These are phyloP conservation scores for Lignosus rhinocerotis DNA, from an alignment of 1,284 basidiomycete species.

Conservation along the genomic window DNA sequence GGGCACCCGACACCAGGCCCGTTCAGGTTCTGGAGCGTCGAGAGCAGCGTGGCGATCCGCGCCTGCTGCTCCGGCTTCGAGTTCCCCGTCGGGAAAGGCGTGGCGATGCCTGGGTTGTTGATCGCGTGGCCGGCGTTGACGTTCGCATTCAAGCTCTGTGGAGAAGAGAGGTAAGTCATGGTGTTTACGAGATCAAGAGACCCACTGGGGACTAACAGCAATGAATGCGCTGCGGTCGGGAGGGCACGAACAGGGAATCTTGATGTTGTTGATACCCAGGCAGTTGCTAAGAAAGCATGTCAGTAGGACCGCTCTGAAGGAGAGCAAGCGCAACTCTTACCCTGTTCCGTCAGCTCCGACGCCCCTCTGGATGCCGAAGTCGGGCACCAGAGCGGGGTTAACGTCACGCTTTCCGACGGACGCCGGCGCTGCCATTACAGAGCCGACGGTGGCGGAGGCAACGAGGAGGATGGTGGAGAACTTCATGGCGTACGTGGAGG, in stretches of 20 bases:
- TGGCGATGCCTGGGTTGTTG: conserved; percentile 30
- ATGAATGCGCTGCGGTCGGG: conserved; percentile 53
- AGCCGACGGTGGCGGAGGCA: conserved; percentile 35
- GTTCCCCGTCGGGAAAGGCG: conserved; percentile 32
- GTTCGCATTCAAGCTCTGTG: conserved; percentile 31
- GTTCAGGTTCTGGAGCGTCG: conserved; percentile 36
- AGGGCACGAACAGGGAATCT: conserved; percentile 63
- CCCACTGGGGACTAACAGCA: conserved; percentile 34
- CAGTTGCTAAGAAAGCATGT: conserved; percentile 5
- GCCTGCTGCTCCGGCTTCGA: conserved; percentile 29
- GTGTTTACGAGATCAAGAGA: background rate
- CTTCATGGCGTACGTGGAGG: conserved; percentile 24
- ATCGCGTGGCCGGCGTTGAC: conserved; percentile 30
- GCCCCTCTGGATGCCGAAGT: conserved; percentile 50
- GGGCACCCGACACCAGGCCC: conserved; percentile 36
- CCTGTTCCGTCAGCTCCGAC: conserved; percentile 48
- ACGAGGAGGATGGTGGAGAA: conserved; percentile 33
- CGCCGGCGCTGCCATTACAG: conserved; percentile 43
- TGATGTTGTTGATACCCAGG: conserved; percentile 45
- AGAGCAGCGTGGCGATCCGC: conserved; percentile 28
- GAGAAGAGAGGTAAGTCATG: background rate
- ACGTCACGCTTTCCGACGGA: conserved; percentile 39
- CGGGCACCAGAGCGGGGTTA: conserved; percentile 49
- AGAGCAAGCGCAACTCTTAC: conserved; percentile 6
- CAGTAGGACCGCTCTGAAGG: background rate